phyloP scores from a whole-genome alignment of 2,329 filamentous ascomycete genomes.

The Pseudogymnoascus pannorum region DNA sequence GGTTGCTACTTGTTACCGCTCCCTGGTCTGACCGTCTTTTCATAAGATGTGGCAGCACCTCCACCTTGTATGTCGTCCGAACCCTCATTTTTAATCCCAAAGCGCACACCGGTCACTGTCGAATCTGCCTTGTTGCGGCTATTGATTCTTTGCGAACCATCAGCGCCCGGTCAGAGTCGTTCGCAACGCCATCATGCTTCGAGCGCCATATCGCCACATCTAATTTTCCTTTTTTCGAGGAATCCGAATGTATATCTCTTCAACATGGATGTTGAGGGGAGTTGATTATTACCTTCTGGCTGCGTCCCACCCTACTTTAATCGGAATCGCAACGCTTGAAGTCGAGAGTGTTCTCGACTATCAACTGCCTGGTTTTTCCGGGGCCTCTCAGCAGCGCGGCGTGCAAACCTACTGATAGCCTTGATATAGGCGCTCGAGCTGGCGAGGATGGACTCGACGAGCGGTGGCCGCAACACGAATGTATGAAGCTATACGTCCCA shows the following conservation, averaged over 20 bases:
- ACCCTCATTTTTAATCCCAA: not conserved
- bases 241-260: not conserved
- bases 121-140: not conserved
- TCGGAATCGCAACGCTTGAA: not conserved
- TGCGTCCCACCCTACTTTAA: not conserved
- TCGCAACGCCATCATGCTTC: constrained; percentile 5
- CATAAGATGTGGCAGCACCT: constrained; percentile 5
- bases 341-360: not conserved
- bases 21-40: constrained; percentile 4
- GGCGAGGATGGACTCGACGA: not conserved
- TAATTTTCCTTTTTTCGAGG: constrained; percentile 5
- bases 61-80: not conserved
- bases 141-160: not conserved
- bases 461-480: constrained; percentile 1
- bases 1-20: not conserved
- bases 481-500: not conserved
- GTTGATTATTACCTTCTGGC: not conserved
- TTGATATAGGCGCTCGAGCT: not conserved
- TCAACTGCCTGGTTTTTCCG: not conserved
- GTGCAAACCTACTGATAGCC: not conserved
- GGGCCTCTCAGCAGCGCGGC: not conserved
- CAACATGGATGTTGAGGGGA: not conserved
- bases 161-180: not conserved
- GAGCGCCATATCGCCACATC: not conserved
- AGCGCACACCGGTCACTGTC: not conserved